Evolutionary conservation across 805 yeast species (phyloP).

Genomic region (Monosporozyma siamensis): DNA sequence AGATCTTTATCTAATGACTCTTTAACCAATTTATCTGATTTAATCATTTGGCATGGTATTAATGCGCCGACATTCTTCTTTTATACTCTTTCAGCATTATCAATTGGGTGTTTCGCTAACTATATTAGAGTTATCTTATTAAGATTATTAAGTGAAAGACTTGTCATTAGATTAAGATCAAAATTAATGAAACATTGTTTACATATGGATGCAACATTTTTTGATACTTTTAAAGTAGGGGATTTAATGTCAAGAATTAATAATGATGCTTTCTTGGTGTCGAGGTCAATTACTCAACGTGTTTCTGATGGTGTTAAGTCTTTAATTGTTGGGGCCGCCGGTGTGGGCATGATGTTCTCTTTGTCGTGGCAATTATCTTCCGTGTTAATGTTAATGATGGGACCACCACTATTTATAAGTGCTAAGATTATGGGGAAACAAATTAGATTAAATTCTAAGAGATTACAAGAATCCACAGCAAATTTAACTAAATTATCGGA

Average conservation of each 20-base stretch:
- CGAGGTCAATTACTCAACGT: conserved; percentile 82
- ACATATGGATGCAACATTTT: conserved; percentile 84
- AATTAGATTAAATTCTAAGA: conserved; percentile 65
- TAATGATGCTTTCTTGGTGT: conserved; percentile 82
- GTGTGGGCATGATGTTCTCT: conserved; percentile 82
- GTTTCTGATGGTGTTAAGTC: conserved; percentile 87
- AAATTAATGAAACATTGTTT: conserved; percentile 68
- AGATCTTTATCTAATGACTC: conserved; percentile 3
- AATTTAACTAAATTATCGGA: conserved; percentile 81
- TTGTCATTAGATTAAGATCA: conserved; percentile 76
- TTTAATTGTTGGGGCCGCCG: conserved; percentile 71
- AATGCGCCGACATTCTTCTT: conserved; percentile 46
- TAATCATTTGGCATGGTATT: conserved; percentile 4
- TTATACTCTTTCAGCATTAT: conserved; percentile 47
- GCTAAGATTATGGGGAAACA: conserved; percentile 75
- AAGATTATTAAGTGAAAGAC: conserved; percentile 66
- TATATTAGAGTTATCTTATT: conserved; percentile 53
- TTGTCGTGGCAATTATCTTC: conserved; percentile 70
- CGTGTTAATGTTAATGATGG: conserved; percentile 62
- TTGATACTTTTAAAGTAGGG: conserved; percentile 90
- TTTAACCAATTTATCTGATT: neutral
- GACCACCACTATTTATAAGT: conserved; percentile 74
- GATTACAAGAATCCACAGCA: conserved; percentile 81
- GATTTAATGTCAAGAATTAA: conserved; percentile 85
- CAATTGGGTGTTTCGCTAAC: conserved; percentile 60